Percentiles rank a stretch among this genome's conserved stretches.
Conservation (phyloP, 148 eudicot genomes). For the Suaeda aralocaspica region DNA sequence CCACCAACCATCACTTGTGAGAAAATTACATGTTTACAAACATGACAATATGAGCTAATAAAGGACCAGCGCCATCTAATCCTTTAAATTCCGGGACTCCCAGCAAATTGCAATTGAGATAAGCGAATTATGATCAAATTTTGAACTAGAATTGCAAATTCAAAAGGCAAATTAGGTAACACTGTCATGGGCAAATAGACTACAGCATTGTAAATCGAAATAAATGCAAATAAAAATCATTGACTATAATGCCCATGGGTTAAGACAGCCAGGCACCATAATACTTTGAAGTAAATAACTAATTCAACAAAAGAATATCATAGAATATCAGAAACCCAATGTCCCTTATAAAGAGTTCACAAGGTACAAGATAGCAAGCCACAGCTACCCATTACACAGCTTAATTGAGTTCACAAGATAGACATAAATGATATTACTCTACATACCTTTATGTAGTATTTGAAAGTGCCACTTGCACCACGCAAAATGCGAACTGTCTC, state of each 20-base stretch:
- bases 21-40: background rate
- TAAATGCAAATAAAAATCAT: background rate
- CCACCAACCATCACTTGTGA: background rate
- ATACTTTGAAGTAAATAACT: background rate
- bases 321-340: background rate
- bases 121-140: no score
- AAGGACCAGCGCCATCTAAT: background rate
- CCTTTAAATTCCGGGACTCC: no score
- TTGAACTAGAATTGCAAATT: no score
- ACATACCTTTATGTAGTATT: conserved; percentile 90
- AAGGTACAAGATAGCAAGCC: background rate
- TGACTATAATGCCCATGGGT: no score
- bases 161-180: no score
- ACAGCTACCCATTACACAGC: background rate
- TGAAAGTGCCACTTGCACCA: conserved; percentile 84
- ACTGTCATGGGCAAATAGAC: no score
- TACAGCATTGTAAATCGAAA: background rate
- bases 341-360: background rate
- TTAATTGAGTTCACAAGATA: background rate
- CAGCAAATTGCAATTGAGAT: no score
- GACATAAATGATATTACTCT: conserved; percentile 5
- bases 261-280: background rate
- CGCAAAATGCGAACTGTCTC: conserved; percentile 68
- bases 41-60: background rate
- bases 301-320: background rate